Percentiles rank a stretch among this genome's conserved stretches.
phyloP scores from a whole-genome alignment of 768 basidiomycete genomes.

The Xerocomus spinulosus region DNA sequence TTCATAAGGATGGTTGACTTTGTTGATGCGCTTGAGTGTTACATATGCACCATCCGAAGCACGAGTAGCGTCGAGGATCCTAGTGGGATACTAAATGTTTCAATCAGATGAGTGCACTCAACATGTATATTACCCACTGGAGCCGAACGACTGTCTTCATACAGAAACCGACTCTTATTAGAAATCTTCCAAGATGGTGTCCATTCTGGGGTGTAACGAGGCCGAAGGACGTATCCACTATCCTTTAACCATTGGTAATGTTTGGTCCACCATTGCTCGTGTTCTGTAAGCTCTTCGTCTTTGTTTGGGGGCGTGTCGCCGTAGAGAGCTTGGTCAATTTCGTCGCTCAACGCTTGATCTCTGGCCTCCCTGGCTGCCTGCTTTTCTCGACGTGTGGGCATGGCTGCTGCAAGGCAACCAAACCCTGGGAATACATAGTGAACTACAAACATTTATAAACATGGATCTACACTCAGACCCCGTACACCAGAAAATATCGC shows the following conservation, averaged over 20 bases:
- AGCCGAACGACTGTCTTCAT: slow-evolving; percentile 4
- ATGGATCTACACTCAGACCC: slow-evolving; percentile 5
- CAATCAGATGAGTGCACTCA: not conserved
- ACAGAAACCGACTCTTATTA: not conserved
- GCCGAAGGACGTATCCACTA: slow-evolving; percentile 14
- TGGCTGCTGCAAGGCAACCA: not conserved
- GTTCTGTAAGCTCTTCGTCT: slow-evolving; percentile 1
- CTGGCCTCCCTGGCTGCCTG: not conserved
- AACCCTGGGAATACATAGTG: not conserved
- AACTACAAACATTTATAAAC: not conserved
- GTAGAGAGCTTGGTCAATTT: not conserved
- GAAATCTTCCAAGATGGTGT: slow-evolving; percentile 16
- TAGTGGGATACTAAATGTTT: slow-evolving; percentile 7
- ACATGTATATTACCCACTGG: not conserved
- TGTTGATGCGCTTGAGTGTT: slow-evolving; percentile 26
- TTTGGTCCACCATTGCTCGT: slow-evolving; percentile 11
- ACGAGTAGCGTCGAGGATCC: slow-evolving; percentile 29
- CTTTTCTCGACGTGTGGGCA: not conserved
- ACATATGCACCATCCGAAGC: slow-evolving; percentile 26
- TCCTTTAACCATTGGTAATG: slow-evolving; percentile 15
- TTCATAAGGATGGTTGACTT: slow-evolving; percentile 23
- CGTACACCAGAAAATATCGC: slow-evolving; percentile 2
- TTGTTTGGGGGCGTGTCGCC: not conserved
- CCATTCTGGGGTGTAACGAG: slow-evolving; percentile 21
- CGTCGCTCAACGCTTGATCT: not conserved